Percentiles rank a stretch among this genome's conserved stretches.
Conservation (phyloP, 1,284 basidiomycete genomes). For the Marasmius sp. region DNA sequence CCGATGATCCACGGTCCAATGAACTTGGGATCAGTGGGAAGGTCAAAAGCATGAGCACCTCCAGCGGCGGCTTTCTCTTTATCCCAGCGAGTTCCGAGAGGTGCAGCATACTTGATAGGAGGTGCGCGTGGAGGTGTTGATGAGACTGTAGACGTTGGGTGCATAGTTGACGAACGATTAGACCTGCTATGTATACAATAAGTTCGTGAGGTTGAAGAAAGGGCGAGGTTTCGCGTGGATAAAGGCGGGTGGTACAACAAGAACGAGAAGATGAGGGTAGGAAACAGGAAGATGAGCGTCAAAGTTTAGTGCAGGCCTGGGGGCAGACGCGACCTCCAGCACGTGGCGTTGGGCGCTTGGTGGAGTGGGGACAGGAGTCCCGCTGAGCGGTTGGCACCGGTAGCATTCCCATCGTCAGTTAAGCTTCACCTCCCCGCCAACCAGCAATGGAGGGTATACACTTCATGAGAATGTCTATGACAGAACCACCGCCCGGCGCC, state of each 20-base stretch:
- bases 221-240: background rate
- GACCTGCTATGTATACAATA: background rate
- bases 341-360: too few species aligned
- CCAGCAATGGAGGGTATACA: too few species aligned
- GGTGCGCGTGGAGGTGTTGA: slow-evolving; percentile 66
- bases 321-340: too few species aligned
- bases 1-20: slow-evolving; percentile 88
- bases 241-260: background rate
- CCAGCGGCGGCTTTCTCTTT: slow-evolving; percentile 79
- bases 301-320: background rate
- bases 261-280: background rate
- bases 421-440: too few species aligned
- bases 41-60: slow-evolving; percentile 63
- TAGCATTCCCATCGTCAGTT: too few species aligned
- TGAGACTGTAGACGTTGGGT: slow-evolving; percentile 27
- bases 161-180: slow-evolving; percentile 21
- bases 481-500: too few species aligned
- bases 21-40: slow-evolving; percentile 70
- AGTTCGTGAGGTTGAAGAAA: background rate
- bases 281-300: background rate
- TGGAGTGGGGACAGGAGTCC: too few species aligned
- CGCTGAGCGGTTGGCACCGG: too few species aligned
- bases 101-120: slow-evolving; percentile 65
- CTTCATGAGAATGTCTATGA: too few species aligned
- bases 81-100: slow-evolving; percentile 77